Base-by-base conservation (phyloP, 345 rosid species). In the Noccaea caerulescens region DNA sequence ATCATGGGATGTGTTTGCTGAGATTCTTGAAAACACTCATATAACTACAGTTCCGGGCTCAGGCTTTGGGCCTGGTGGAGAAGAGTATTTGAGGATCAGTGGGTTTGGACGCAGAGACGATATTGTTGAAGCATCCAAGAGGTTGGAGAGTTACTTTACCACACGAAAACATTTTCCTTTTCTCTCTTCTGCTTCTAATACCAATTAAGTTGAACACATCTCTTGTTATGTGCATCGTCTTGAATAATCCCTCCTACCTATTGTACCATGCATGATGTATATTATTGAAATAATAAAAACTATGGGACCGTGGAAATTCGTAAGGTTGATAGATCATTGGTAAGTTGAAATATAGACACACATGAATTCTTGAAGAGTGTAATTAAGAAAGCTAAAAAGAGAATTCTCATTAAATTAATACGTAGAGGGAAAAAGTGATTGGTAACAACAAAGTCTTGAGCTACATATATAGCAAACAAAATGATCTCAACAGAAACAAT, bases 51-150 rank as follows among this genome's bases (percentile, higher is more conserved):
- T 88, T 50, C 98, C 96, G 6, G 96, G 96, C 7, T 79, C 84
- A 8, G 90, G 94, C 14, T 89, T 92, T 18, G 96, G 96, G 38
- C 98, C 92, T 0, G 88, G 79, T 14, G 98, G 96, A 8, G 88
- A 84, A 65, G 98, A 80, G 69, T 86, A 80, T 51, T 58, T 92
- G 9, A 84, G 96, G 68, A 68, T 92, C n/a, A 81, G 93, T 69
- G 88, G 96, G 5, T 88, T 90, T 68, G 95, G 90, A 60, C 77
- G 41, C 4, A 76, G 80, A 69, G 81, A 81, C 5, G 38, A 32
- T 36, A 82, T 87, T 30, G 7, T 84, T 33, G 91, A 92, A 81
- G 98, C 94, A 38, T 79, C 91, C 33, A 58, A 54, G 76, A 86
- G 93, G 79, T 75, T 89, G 55, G 45, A 44, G 2, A 5, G 8